Percentiles rank a stretch among this genome's conserved stretches.
These are phyloP conservation scores for Coelastrella sp. DNA, from an alignment of 139 green algal species.

Conservation along the genomic window DNA sequence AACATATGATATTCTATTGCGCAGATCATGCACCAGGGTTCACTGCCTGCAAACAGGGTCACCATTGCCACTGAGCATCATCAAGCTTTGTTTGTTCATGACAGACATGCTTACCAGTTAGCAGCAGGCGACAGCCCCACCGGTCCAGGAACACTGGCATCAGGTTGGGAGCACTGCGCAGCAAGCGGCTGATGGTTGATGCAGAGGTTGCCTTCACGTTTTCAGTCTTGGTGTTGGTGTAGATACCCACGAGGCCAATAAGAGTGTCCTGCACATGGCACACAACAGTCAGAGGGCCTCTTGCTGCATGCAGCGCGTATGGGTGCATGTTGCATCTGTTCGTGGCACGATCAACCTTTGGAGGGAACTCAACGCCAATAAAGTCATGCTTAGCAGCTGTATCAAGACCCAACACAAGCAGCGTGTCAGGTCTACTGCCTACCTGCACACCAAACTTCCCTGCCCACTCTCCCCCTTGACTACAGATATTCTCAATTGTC, in stretches of 20 bases:
- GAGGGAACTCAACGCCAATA: too few relatives aligned
- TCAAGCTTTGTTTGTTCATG: too few relatives aligned
- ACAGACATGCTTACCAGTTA: constrained; percentile 21
- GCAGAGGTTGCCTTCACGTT: constrained; percentile 79
- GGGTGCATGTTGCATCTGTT: too few relatives aligned
- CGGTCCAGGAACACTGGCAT: constrained; percentile 16
- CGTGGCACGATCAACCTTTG: too few relatives aligned
- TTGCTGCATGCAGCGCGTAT: too few relatives aligned
- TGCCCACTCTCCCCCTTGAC: constrained; percentile 83
- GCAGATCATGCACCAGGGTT: too few relatives aligned
- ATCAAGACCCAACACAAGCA: too few relatives aligned
- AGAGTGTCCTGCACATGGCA: constrained; percentile 63
- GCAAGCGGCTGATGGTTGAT: constrained; percentile 76
- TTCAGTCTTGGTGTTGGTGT: constrained; percentile 60
- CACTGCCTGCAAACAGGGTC: not conserved
- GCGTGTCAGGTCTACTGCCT: not conserved
- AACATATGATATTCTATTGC: too few relatives aligned
- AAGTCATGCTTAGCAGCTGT: too few relatives aligned
- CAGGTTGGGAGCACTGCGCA: constrained; percentile 54
- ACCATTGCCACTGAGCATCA: too few relatives aligned
- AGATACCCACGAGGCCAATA: constrained; percentile 55
- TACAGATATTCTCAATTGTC: constrained; percentile 95
- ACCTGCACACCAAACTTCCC: constrained; percentile 65
- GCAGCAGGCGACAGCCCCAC: not conserved
- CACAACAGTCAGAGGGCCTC: too few relatives aligned